Percentiles rank a stretch among this genome's conserved stretches.
Evolutionary conservation across 2,329 filamentous ascomycete species (phyloP).

Genomic region (Paracorniculantispora psalliotae): DNA sequence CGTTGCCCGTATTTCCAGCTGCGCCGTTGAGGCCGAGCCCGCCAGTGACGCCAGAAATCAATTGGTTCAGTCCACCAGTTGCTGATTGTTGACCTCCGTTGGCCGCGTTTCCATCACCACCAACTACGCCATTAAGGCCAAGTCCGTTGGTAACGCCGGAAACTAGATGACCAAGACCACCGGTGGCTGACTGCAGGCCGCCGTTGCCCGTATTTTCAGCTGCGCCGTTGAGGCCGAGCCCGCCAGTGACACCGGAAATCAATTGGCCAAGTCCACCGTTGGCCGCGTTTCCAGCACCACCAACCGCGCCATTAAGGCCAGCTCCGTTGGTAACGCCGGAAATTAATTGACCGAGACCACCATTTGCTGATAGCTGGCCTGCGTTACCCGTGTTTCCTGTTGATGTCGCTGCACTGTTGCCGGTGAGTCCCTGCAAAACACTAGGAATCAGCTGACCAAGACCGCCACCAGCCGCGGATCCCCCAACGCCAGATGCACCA

Average conservation of each 20-base stretch:
- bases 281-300: not conserved
- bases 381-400: not conserved
- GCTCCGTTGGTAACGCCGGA: not conserved
- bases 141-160: no score
- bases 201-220: no score
- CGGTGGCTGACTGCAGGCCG: no score
- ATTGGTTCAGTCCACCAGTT: not conserved
- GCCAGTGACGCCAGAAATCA: not conserved
- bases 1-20: not conserved
- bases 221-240: not conserved
- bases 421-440: not conserved
- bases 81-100: no score
- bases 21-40: no score
- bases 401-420: not conserved
- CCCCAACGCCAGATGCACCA: no score
- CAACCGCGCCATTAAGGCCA: no score
- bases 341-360: not conserved
- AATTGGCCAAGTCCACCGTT: not conserved
- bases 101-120: not conserved
- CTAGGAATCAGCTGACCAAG: not conserved
- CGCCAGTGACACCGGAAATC: not conserved
- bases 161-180: no score
- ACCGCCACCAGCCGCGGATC: no score
- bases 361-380: not conserved
- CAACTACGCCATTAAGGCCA: not conserved